These are phyloP conservation scores for Eimeria acervulina DNA, from an alignment of 169 alveolate genomes.

Conservation along the genomic window DNA sequence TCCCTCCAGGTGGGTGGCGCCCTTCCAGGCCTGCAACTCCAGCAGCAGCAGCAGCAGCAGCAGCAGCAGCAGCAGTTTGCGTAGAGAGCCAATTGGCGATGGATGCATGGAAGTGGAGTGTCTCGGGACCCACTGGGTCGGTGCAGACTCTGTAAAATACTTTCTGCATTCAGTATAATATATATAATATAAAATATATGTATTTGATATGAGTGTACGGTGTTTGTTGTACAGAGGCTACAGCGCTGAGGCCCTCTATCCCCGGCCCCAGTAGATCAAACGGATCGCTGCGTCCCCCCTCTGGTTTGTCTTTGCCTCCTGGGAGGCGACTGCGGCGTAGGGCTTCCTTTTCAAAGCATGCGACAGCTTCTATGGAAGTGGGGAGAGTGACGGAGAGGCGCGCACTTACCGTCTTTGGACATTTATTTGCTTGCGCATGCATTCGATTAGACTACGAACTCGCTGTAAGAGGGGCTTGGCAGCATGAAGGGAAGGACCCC, in stretches of 20 bases:
- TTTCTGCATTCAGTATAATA: no score
- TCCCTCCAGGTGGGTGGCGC: not conserved
- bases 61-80: not conserved
- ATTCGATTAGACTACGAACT: slow-evolving; percentile 56
- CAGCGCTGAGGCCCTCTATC: not conserved
- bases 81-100: not conserved
- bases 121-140: not conserved
- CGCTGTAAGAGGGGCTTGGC: slow-evolving; percentile 50
- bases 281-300: not conserved
- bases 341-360: not conserved
- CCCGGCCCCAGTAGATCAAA: not conserved
- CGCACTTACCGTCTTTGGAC: slow-evolving; percentile 3
- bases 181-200: no score
- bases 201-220: no score
- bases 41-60: slow-evolving; percentile 27
- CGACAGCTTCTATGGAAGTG: not conserved
- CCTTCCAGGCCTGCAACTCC: not conserved
- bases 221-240: not conserved
- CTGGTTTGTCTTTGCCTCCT: not conserved
- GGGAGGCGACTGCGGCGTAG: slow-evolving; percentile 34
- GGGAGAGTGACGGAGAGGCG: slow-evolving; percentile 26
- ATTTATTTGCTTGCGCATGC: slow-evolving; percentile 35
- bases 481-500: slow-evolving; percentile 58
- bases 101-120: not conserved
- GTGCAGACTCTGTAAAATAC: no score